Evolutionary conservation across 2,329 filamentous ascomycete genomes (phyloP), one percentile per base, ranked within the genome.

Genomic region (Dactylellina haptotyla): DNA sequence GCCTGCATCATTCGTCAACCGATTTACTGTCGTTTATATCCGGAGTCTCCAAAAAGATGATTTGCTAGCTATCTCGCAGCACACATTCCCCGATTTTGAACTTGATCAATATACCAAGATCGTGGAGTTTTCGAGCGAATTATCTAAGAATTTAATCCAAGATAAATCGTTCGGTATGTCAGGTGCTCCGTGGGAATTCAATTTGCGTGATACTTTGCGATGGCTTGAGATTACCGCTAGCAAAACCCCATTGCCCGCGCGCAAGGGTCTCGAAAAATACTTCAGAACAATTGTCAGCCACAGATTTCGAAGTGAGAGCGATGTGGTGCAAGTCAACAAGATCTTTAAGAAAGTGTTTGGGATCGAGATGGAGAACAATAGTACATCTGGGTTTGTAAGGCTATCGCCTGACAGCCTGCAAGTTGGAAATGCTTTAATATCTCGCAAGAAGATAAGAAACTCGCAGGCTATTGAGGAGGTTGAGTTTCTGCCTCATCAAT

Each of bases 1-100:
- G 34, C 95, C 95, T 0, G 91, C 90, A 66, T 98, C 95, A 0
- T 99, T 99, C 78, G 95, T 99, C 75, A 98, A 99, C 80, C 90
- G 96, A 48, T 99, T 99, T 80, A 95, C 96, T 37, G 94, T 99
- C 16, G 96, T 99, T 0, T 98, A 98, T 81, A 93, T 95, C 67
- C 95, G 99, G 79, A 87, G 93, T 3, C 95, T 99, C 80, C 90
- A 86, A 14, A 85, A 90, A 25, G 86, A 91, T 30, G 95, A 99
- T 82, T 82, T 99, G 70, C 85, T 89, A 71, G 83, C 90, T 50
- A 98, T 99, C 75, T 96, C 93, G 50, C 84, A 85, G 25, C 90
- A 90, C 76, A 88, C 91, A 73, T 97, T 92, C 79, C 89, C 92
- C 0, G 80, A 82, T 0, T 85, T 93, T 20, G 81, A 86, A 0